Evolutionary conservation across 2,329 filamentous ascomycete genomes (phyloP).

Genomic region (Fusarium cyanostomum): DNA sequence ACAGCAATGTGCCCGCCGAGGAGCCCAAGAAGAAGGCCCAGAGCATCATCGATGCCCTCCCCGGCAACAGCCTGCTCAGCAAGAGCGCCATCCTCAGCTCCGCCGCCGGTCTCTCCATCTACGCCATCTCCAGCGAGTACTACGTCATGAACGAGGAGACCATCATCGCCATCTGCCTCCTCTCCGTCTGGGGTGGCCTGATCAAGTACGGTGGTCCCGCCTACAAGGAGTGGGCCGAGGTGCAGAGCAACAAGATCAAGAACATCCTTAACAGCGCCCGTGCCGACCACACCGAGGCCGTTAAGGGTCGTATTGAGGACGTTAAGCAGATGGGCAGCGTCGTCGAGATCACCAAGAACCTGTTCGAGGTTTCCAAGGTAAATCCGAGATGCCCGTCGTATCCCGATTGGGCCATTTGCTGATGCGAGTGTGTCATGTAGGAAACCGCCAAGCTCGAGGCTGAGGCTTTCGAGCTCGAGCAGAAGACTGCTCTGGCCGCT

Average conservation of each 20-base stretch:
- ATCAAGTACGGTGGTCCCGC: slow-evolving; percentile 93
- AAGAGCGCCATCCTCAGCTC: slow-evolving; percentile 98
- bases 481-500: slow-evolving; percentile 87
- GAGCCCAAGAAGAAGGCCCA: slow-evolving; percentile 97
- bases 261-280: slow-evolving; percentile 94
- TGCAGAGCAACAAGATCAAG: slow-evolving; percentile 91
- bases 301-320: slow-evolving; percentile 92
- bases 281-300: slow-evolving; percentile 92
- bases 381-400: slow-evolving; percentile 37
- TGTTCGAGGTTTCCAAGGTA: slow-evolving; percentile 99
- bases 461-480: slow-evolving; percentile 96
- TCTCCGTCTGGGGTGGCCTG: slow-evolving; percentile 91
- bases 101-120: slow-evolving; percentile 87
- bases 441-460: slow-evolving; percentile 98
- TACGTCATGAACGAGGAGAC: slow-evolving; percentile 99
- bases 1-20: slow-evolving; percentile 81
- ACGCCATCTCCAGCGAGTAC: slow-evolving; percentile 99
- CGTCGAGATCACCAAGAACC: slow-evolving; percentile 94
- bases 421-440: slow-evolving; percentile 57
- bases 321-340: slow-evolving; percentile 95
- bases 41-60: slow-evolving; percentile 91
- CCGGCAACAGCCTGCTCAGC: slow-evolving; percentile 89
- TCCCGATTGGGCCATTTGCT: slow-evolving; percentile 21
- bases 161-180: slow-evolving; percentile 89
- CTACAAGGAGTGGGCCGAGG: slow-evolving; percentile 92